Conservation (phyloP, 208 protist genomes). For the Balamuthia mandrillaris region DNA sequence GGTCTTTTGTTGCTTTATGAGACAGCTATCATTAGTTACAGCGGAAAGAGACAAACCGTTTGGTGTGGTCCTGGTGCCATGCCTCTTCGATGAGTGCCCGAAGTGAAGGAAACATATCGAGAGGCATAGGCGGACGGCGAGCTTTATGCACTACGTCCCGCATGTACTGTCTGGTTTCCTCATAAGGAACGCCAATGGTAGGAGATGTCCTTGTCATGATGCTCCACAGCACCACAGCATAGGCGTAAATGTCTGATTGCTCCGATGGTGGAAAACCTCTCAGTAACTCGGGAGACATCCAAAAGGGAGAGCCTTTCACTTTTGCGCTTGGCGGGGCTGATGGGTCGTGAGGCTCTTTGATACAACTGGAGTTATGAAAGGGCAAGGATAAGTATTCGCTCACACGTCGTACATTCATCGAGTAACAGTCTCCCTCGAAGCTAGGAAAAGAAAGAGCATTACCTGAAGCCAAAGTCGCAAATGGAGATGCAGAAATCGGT, state of each 20-base stretch:
- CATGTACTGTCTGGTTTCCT: not conserved
- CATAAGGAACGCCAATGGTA: not conserved
- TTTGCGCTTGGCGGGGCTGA: slow-evolving; percentile 13
- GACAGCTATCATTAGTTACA: too few species aligned
- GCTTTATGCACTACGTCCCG: not conserved
- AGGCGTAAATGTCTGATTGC: slow-evolving; percentile 29
- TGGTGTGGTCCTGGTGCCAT: slow-evolving; percentile 12
- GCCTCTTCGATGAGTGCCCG: slow-evolving; percentile 12
- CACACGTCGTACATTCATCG: not conserved
- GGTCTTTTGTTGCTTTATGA: too few species aligned
- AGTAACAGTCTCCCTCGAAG: not conserved
- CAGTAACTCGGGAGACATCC: slow-evolving; percentile 25
- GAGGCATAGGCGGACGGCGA: not conserved
- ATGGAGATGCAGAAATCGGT: slow-evolving; percentile 12
- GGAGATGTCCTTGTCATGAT: not conserved
- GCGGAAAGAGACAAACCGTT: not conserved
- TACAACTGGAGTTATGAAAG: not conserved
- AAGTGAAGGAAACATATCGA: not conserved
- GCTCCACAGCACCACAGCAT: slow-evolving; percentile 3
- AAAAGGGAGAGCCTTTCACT: not conserved
- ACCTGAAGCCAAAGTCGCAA: slow-evolving; percentile 24
- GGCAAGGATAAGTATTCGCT: not conserved
- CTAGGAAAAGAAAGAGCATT: not conserved
- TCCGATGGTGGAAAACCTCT: slow-evolving; percentile 6
- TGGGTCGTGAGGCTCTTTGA: slow-evolving; percentile 20